Base-by-base conservation (phyloP, 2,329 filamentous ascomycete genomes). In the Pseudocercospora cruenta region DNA sequence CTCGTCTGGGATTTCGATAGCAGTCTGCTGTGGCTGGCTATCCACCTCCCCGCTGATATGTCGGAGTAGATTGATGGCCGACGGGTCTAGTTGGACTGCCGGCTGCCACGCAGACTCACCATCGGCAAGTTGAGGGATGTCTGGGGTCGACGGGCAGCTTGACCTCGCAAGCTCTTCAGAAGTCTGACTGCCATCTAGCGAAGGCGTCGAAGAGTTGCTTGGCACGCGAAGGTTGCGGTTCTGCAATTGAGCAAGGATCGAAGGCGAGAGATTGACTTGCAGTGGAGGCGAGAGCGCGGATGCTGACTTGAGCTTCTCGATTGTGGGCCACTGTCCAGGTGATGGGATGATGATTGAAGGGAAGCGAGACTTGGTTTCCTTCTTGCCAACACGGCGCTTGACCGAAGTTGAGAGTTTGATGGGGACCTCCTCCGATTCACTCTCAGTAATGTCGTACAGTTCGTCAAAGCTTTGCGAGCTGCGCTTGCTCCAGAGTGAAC, bases 81-180 rank as follows among this genome's bases (percentile, higher is more conserved):
- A 91, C 49, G 91, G 89, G 73, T 96, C 91, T 49, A 97, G 87
- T 68, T 83, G 82, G 7, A 82, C 74, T 2, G 81, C 80, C 67
- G 81, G 72, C 51, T 82, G 83, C 92, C 93, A 96, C 63, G 87
- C 86, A 65, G 86, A 82, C 55, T 87, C 86, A 19, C 84, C 81
- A 39, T 84, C 82, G 9, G 82, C 81, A 31, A 87, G 74, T 70
- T 66, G 71, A 63, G 80, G 87, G 70, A 92, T 85, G 67, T 94
- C 85, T 14, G 94, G 94, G 0, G 94, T 97, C 10, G 91, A 88
- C 4, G 94, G 93, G 58, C 92, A 92, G 74, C 93, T 96, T 77
- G 93, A 86, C 61, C 86, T 86, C 1, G 93, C 92, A 78, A 96
- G 86, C 77, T 96, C 93, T 75, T 97, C 94, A 1, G 94, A 96